A percentile compares a stretch with the other conserved stretches of the same genome.
phyloP scores from a whole-genome alignment of 73 alveolate genomes.

The Tetrahymena elliotti region DNA sequence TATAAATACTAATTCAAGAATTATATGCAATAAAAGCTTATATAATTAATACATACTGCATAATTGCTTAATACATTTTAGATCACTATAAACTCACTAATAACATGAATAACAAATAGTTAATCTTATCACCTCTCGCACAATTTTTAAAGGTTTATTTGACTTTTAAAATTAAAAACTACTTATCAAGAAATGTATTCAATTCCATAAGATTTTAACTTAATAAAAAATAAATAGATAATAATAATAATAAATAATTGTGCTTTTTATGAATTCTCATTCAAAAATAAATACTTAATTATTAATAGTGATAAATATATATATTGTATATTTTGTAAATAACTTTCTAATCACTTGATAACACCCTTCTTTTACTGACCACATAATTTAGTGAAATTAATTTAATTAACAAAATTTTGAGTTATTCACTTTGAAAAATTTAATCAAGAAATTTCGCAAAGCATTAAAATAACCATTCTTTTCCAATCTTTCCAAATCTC shows the following conservation, averaged over 20 bases:
- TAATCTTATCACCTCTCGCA: background rate
- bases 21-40: background rate
- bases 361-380: background rate
- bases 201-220: background rate
- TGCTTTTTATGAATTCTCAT: background rate
- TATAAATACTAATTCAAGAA: background rate
- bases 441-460: background rate
- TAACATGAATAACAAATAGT: too few species aligned
- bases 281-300: background rate
- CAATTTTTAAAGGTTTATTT: background rate
- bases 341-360: background rate
- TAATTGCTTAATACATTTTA: too few species aligned
- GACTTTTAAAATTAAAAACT: background rate
- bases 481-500: background rate
- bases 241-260: too few species aligned
- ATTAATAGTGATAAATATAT: background rate
- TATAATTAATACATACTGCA: background rate
- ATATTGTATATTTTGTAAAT: background rate
- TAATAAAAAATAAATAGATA: too few species aligned
- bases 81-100: too few species aligned
- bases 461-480: background rate
- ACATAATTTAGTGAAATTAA: background rate
- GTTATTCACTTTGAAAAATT: background rate
- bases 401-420: too few species aligned
- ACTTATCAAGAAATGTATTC: background rate